These are phyloP conservation scores for Elsinoe perseae DNA, from an alignment of 2,329 filamentous ascomycete genomes.

Conservation along the genomic window DNA sequence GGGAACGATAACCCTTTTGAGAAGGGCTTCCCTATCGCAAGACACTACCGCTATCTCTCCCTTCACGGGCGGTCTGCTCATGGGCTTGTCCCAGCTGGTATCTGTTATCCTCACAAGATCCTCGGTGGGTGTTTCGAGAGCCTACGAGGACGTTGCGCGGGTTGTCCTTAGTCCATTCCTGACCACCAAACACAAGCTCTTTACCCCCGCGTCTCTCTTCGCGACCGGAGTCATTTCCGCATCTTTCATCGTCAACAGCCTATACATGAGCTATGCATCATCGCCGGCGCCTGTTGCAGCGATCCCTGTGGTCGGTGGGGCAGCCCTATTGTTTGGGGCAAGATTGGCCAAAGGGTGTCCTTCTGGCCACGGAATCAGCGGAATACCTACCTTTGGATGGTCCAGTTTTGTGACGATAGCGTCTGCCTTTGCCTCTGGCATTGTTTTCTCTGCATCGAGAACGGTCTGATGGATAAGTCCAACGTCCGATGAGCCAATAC, in stretches of 20 bases:
- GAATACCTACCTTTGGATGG: constrained; percentile 54
- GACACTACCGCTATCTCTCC: constrained; percentile 33
- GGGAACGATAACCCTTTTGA: constrained; percentile 29
- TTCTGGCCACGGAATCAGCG: constrained; percentile 61
- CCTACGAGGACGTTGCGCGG: constrained; percentile 54
- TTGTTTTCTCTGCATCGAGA: not conserved
- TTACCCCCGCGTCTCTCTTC: constrained; percentile 45
- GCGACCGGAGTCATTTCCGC: constrained; percentile 45
- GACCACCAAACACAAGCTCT: constrained; percentile 23
- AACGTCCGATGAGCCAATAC: too few species aligned
- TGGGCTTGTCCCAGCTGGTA: constrained; percentile 51
- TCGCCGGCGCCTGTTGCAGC: constrained; percentile 10
- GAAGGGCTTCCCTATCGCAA: constrained; percentile 28
- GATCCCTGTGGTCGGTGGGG: constrained; percentile 42
- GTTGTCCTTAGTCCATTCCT: constrained; percentile 40
- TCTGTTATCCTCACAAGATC: constrained; percentile 47
- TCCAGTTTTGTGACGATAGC: constrained; percentile 56
- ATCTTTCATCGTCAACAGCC: constrained; percentile 32
- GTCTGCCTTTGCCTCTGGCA: constrained; percentile 49
- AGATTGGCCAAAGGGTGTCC: constrained; percentile 60
- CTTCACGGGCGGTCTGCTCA: constrained; percentile 49
- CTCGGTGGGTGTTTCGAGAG: constrained; percentile 54
- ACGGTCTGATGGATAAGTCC: not conserved
- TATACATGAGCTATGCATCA: constrained; percentile 16
- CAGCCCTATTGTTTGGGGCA: constrained; percentile 52